phyloP scores from a whole-genome alignment of 148 eudicot species.

The Nepenthes gracilis region DNA sequence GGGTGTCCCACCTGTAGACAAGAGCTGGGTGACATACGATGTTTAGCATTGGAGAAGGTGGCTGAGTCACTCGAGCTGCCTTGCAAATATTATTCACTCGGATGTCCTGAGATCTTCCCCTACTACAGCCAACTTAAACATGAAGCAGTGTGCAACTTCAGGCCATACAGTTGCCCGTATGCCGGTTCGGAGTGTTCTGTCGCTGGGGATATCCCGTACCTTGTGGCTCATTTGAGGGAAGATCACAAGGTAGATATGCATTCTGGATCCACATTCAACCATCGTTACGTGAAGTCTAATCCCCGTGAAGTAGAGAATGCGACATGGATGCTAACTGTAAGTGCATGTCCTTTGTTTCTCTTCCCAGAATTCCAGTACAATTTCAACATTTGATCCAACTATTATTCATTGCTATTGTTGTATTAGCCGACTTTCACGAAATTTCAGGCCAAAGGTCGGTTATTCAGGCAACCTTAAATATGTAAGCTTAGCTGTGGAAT shows the following conservation, averaged over 20 bases:
- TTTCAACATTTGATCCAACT: neutral
- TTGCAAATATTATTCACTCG: conserved; percentile 62
- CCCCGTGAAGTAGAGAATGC: conserved; percentile 92
- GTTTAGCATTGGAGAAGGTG: conserved; percentile 73
- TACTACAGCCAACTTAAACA: conserved; percentile 83
- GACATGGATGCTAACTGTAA: conserved; percentile 90
- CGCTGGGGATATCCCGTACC: conserved; percentile 59
- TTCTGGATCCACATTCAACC: conserved; percentile 82
- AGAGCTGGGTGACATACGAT: conserved; percentile 84
- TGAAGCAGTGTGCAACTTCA: conserved; percentile 67
- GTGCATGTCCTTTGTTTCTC: conserved; percentile 13
- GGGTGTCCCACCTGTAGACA: conserved; percentile 82
- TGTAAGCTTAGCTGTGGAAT: no score
- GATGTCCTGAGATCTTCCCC: conserved; percentile 79
- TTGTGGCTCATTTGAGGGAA: conserved; percentile 67
- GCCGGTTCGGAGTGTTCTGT: conserved; percentile 83
- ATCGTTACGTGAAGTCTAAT: conserved; percentile 85
- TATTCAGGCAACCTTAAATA: no score
- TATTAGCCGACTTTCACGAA: no score
- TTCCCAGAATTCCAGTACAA: neutral
- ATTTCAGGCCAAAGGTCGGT: no score
- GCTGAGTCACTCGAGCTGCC: conserved; percentile 87
- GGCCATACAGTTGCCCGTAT: conserved; percentile 80
- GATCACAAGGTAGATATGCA: conserved; percentile 93
- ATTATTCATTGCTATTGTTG: no score